These are phyloP conservation scores for Pseudozyma hubeiensis DNA, from an alignment of 1,284 basidiomycete species.

Conservation along the genomic window DNA sequence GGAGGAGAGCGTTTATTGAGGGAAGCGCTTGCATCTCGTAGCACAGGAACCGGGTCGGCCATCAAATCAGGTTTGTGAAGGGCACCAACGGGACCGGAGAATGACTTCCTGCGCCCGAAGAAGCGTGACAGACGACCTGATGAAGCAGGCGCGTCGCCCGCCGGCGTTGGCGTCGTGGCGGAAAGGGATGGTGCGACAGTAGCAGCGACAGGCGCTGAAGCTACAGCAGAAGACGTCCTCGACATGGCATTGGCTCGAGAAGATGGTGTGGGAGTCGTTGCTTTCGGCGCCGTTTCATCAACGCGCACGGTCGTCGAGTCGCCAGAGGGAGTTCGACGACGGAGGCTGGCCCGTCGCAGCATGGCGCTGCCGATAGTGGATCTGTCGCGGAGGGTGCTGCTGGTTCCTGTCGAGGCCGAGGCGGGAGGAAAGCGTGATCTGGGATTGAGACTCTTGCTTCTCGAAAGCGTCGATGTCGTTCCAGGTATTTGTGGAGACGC, in stretches of 20 bases:
- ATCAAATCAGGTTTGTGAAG: constrained; percentile 16
- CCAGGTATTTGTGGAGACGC: background rate
- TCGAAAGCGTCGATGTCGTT: constrained; percentile 6
- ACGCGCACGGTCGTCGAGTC: constrained; percentile 16
- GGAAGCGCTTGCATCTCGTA: constrained; percentile 4
- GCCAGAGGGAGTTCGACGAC: constrained; percentile 27
- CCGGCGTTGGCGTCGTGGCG: too few species aligned
- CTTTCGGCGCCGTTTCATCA: constrained; percentile 8
- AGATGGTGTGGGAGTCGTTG: background rate
- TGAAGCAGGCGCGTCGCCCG: background rate
- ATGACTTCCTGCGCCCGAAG: constrained; percentile 38
- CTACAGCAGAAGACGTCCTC: background rate
- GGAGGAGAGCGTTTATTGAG: constrained; percentile 26
- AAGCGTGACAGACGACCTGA: constrained; percentile 24
- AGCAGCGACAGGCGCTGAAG: constrained; percentile 5
- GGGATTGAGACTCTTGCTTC: constrained; percentile 18
- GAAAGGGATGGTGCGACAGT: background rate
- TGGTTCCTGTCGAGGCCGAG: constrained; percentile 38
- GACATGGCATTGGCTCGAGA: background rate
- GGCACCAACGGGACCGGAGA: constrained; percentile 14
- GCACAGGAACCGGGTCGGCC: constrained; percentile 18
- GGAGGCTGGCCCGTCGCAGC: constrained; percentile 35
- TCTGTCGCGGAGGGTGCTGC: constrained; percentile 24
- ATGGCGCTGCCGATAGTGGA: constrained; percentile 28
- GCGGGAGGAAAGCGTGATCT: constrained; percentile 33